Base-by-base conservation (phyloP, 1,284 basidiomycete species). In the Sphagnurus paluster region DNA sequence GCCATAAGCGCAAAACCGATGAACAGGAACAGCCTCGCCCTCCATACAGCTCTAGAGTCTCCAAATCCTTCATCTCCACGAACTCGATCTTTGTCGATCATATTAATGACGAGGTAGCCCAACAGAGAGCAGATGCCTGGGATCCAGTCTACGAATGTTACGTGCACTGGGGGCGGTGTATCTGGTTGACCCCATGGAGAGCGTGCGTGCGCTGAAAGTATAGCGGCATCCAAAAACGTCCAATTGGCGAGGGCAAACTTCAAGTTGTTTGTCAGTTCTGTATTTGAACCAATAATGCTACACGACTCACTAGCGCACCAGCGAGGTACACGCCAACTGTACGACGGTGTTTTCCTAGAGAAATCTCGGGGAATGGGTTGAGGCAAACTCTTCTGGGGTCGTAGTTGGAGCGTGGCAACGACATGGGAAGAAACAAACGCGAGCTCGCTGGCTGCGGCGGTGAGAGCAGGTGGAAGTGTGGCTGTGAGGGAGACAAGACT, bases 1-100 rank as follows among this genome's bases (percentile, higher is more conserved):
- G 95, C 95, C 91, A 98, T 93, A 42, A 98, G 69, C 0, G 96
- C 94, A 61, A 99, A 98, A 0, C 96, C 96, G 52, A 98, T 80
- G 69, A 99, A 99, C 56, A 98, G 69, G 57, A 96, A 84, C 51
- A 96, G 69, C 26, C 94, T 74, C 2, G 95, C 94, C 50, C 91
- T 77, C 90, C 93, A 96, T 13, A 95, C 92, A 1, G 92, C 89
- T 4, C 83, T 73, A 0, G 87, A 75, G 56, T 93, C 91, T 3
- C 87, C 84, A 63, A 84, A 88, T 2, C 78, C 82, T 52, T 90
- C 92, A 8, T 94, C 89, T 0, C 88, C 87, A 19, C 84, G 75
- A 44, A 98, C 78, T 35, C 93, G 80, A 58, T 93, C 87, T 75
- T 98, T 98, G 74, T 99, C 94, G 59, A 98, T 93, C 46, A 98